Evolutionary conservation across 257 asterid genomes (phyloP).

Genomic region (Marsdenia floribunda): DNA sequence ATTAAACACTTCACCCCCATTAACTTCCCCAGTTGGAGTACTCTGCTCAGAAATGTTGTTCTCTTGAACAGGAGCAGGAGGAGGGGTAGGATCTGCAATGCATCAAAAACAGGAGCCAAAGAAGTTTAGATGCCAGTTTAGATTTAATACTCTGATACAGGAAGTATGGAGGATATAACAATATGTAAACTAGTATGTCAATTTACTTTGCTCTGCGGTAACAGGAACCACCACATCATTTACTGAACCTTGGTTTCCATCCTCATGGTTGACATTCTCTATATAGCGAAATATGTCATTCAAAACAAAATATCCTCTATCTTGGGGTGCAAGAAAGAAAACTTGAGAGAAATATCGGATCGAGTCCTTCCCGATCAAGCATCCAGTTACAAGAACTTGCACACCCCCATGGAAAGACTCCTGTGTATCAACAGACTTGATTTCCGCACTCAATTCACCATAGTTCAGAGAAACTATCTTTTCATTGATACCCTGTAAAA

Average conservation of each 20-base stretch:
- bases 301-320: constrained; percentile 82
- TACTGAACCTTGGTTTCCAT: constrained; percentile 27
- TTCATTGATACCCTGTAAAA: constrained; percentile 66
- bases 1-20: constrained; percentile 61
- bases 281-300: constrained; percentile 79
- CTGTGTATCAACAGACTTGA: constrained; percentile 78
- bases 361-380: constrained; percentile 47
- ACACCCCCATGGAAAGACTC: constrained; percentile 79
- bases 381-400: constrained; percentile 86
- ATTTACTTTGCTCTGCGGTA: constrained; percentile 56
- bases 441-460: constrained; percentile 57
- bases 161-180: constrained; percentile 6
- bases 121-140: background rate
- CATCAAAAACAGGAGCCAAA: background rate
- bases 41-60: constrained; percentile 46
- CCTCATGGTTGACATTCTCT: constrained; percentile 28
- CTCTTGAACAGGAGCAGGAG: constrained; percentile 46
- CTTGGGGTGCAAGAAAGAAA: constrained; percentile 97
- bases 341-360: constrained; percentile 62
- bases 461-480: constrained; percentile 78
- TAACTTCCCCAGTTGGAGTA: constrained; percentile 50
- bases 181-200: constrained; percentile 1
- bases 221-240: constrained; percentile 43
- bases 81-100: constrained; percentile 36
- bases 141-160: constrained; percentile 11